These are phyloP conservation scores for Diplodia intermedia DNA, from an alignment of 2,329 filamentous ascomycete genomes.

Conservation along the genomic window DNA sequence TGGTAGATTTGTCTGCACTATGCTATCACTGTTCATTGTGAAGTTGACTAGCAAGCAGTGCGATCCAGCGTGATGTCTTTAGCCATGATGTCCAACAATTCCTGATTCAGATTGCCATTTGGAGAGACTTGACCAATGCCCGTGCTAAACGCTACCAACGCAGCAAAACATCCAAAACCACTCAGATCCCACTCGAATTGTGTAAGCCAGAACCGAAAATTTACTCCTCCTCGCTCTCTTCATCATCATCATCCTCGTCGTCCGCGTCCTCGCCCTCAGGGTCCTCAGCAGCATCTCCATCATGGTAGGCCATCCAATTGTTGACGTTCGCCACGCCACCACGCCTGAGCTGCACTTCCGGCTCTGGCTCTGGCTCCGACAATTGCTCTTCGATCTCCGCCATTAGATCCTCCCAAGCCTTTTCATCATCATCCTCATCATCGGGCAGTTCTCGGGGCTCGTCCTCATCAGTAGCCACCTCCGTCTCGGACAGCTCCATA, in stretches of 20 bases:
- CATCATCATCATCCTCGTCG: neutral
- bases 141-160: neutral
- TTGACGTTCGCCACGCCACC: too few relatives aligned
- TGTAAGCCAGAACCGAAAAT: neutral
- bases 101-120: neutral
- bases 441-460: neutral
- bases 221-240: neutral
- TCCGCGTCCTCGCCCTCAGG: neutral
- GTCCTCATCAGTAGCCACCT: neutral
- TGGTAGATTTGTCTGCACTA: too few relatives aligned
- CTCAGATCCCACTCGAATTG: neutral
- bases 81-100: too few relatives aligned
- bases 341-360: too few relatives aligned
- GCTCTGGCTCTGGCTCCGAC: too few relatives aligned
- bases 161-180: neutral
- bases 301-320: too few relatives aligned
- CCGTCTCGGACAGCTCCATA: neutral
- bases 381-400: too few relatives aligned
- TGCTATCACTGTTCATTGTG: too few relatives aligned
- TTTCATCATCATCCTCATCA: neutral
- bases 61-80: too few relatives aligned
- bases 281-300: neutral
- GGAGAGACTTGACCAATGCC: neutral
- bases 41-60: too few relatives aligned
- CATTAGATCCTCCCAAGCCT: neutral